phyloP scores from a whole-genome alignment of 1,284 basidiomycete genomes.

The Phylloporus gajari region DNA sequence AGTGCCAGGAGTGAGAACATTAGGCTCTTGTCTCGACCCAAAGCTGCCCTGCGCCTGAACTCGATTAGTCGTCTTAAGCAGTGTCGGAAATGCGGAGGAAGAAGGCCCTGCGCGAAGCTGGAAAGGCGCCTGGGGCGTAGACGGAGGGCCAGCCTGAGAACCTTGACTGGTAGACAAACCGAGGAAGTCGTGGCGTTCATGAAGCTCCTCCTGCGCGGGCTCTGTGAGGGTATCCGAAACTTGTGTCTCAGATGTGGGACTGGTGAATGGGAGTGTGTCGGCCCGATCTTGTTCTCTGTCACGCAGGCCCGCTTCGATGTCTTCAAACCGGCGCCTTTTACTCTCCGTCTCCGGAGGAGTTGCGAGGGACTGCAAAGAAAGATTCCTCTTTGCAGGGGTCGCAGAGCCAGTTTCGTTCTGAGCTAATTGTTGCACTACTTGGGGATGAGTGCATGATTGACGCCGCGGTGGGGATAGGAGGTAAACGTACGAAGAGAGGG shows the following conservation, averaged over 20 bases:
- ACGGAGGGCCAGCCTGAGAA: constrained; percentile 9
- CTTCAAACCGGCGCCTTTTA: background rate
- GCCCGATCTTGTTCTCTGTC: constrained; percentile 9
- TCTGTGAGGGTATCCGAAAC: too few relatives aligned
- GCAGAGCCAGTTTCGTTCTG: too few relatives aligned
- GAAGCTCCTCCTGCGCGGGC: too few relatives aligned
- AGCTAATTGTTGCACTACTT: too few relatives aligned
- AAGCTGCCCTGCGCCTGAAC: constrained; percentile 3
- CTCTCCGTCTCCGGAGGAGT: background rate
- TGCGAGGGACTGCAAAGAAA: too few relatives aligned
- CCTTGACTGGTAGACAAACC: constrained; percentile 17
- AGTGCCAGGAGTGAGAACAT: constrained; percentile 29
- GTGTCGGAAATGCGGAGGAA: constrained; percentile 26
- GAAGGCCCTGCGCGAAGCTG: constrained; percentile 8
- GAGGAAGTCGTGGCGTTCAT: constrained; percentile 25
- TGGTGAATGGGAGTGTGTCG: constrained; percentile 29
- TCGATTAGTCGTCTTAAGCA: constrained; percentile 23
- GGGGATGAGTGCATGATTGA: too few relatives aligned
- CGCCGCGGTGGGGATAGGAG: too few relatives aligned
- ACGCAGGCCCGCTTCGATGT: constrained; percentile 29
- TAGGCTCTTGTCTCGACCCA: constrained; percentile 14
- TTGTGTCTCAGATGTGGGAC: background rate
- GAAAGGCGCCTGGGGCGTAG: constrained; percentile 20
- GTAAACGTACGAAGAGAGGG: too few relatives aligned
- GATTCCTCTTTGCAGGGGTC: too few relatives aligned